Conservation (phyloP, 108 stramenopile species). For the Conticribra weissflogii region DNA sequence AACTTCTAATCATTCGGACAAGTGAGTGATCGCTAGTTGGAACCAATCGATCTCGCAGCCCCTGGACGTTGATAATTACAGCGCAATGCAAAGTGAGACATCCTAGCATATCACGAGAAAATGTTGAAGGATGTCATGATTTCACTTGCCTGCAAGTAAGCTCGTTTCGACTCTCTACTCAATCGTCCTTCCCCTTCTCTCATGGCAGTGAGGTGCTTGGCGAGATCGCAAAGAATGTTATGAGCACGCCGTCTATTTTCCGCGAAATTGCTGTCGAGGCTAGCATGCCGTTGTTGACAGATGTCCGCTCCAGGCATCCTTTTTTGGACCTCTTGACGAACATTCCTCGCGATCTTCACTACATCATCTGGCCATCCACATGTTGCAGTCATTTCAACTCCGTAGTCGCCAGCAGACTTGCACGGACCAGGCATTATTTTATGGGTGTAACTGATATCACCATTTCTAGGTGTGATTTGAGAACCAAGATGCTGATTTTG, state of each 20-base stretch:
- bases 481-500: conserved; percentile 82
- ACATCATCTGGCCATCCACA: conserved; percentile 85
- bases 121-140: neutral
- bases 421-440: conserved; percentile 78
- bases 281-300: conserved; percentile 24
- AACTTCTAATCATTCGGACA: conserved; percentile 36
- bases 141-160: conserved; percentile 45
- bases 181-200: conserved; percentile 52
- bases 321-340: conserved; percentile 43
- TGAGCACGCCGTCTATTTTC: conserved; percentile 49
- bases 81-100: neutral
- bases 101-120: neutral
- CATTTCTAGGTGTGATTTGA: conserved; percentile 43
- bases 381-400: conserved; percentile 81
- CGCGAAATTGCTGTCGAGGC: conserved; percentile 17
- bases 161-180: conserved; percentile 46
- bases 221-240: conserved; percentile 44
- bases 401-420: conserved; percentile 70
- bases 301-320: conserved; percentile 54
- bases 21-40: conserved; percentile 31
- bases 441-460: conserved; percentile 74
- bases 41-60: conserved; percentile 38
- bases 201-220: conserved; percentile 50
- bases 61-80: conserved; percentile 3
- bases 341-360: conserved; percentile 44